Evolutionary conservation across 306 rosid genomes (phyloP), one percentile per base, ranked within the genome.

Genomic region (Potentilla sterilis): DNA sequence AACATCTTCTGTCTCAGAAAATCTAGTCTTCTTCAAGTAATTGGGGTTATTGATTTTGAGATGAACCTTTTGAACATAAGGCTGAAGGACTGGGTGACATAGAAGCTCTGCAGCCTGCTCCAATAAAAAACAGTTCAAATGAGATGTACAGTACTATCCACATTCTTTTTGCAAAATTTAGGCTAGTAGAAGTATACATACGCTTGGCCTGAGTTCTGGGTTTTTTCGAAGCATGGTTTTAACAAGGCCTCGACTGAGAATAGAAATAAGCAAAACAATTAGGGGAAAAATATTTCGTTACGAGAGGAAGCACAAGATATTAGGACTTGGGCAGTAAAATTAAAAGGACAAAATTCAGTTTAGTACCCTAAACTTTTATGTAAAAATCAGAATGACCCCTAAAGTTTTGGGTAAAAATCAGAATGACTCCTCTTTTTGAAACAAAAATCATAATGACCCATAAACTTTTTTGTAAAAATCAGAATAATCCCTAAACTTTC

Each of bases 151-250:
- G n/a, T 54, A 64, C 47, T 34, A 64, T 77, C 38, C 64, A 48
- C n/a, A 34, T 32, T 57, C 41, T 14, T 67, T 28, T 32, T 70
- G 51, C 59, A 57, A 40, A 61, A 19, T 74, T 59, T 74, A 74
- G 42, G 63, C 43, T 63, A 77, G 76, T 76, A 78, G 78, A 82
- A 75, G 73, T 77, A 72, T 77, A 88, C 99, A 38, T 92, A 96
- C 99, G 82, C 96, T 90, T 67, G 99, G 98, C 74, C 99, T 89
- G 76, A 90, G 90, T 88, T 96, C 98, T 32, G 99, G 98, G 83
- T 92, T 96, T 87, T 89, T 96, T 81, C 99, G 98, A 87, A 96
- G 91, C 99, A 96, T 90, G 85, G 97, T 92, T 82, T 96, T 96
- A 71, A 96, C 89, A 32, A 96, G 98, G 76, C 94, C 82, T 71